Percentiles rank a stretch among this genome's conserved stretches.
Evolutionary conservation across 306 rosid genomes (phyloP).

Genomic region (Lagenaria siceraria): DNA sequence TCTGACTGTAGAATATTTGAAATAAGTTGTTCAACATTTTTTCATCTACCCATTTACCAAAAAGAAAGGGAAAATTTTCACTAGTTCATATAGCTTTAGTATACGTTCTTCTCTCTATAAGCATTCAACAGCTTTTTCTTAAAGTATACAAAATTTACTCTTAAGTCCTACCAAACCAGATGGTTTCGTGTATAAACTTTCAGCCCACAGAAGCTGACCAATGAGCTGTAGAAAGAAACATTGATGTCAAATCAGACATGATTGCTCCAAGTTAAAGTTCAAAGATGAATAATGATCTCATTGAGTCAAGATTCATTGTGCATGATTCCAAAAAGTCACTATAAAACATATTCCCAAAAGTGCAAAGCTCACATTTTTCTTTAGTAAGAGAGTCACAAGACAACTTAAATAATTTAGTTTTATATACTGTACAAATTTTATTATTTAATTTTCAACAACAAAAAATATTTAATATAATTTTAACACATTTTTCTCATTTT

Average conservation of each 20-base stretch:
- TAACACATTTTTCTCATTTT: background rate
- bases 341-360: background rate
- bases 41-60: no score
- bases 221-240: background rate
- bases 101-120: no score
- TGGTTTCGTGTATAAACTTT: background rate
- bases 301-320: background rate
- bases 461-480: background rate
- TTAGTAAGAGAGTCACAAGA: background rate
- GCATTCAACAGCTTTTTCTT: background rate
- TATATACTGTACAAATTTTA: background rate
- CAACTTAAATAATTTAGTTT: background rate
- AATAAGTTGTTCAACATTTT: no score
- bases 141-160: background rate
- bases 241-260: background rate
- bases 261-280: background rate
- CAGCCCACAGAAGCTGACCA: background rate
- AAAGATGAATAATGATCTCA: background rate
- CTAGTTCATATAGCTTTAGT: no score
- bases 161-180: background rate
- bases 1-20: background rate
- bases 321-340: background rate
- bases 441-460: background rate
- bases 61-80: background rate
- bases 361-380: background rate